Conservation (phyloP, 2,329 filamentous ascomycete genomes). For the Colletotrichum magnum region DNA sequence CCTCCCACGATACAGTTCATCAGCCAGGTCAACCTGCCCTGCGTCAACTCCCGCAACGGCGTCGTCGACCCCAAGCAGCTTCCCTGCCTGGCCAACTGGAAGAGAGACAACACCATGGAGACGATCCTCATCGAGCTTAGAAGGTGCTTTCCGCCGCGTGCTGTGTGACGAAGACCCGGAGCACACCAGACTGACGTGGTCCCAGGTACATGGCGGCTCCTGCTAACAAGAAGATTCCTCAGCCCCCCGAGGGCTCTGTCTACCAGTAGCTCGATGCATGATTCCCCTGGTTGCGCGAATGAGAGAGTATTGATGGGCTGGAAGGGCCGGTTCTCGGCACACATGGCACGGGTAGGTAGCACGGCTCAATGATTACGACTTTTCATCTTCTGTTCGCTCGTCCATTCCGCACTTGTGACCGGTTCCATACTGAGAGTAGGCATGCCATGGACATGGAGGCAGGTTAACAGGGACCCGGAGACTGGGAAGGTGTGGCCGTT, state of each 20-base stretch:
- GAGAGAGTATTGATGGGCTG: constrained; percentile 17
- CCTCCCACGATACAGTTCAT: constrained; percentile 94
- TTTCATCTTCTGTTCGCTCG: not conserved
- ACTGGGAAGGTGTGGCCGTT: not conserved
- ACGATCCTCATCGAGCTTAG: constrained; percentile 89
- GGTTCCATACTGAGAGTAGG: not conserved
- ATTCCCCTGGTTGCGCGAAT: constrained; percentile 27
- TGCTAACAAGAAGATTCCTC: constrained; percentile 93
- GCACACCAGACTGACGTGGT: constrained; percentile 33
- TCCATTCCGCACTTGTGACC: not conserved
- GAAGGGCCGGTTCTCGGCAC: constrained; percentile 19
- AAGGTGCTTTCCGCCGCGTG: constrained; percentile 65
- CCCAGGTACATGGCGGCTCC: constrained; percentile 91
- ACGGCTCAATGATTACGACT: constrained; percentile 39
- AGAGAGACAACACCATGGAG: constrained; percentile 94
- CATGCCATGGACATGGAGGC: not conserved
- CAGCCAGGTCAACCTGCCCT: constrained; percentile 96
- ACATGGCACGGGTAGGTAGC: constrained; percentile 37
- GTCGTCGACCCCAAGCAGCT: constrained; percentile 88
- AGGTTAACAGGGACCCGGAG: not conserved
- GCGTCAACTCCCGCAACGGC: constrained; percentile 85
- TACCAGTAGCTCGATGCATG: constrained; percentile 46
- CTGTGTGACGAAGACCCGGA: not conserved
- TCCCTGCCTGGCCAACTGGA: constrained; percentile 90
- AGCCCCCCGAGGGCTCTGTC: constrained; percentile 87